Conservation (phyloP, 2,329 filamentous ascomycete genomes). For the Alternaria arborescens region DNA sequence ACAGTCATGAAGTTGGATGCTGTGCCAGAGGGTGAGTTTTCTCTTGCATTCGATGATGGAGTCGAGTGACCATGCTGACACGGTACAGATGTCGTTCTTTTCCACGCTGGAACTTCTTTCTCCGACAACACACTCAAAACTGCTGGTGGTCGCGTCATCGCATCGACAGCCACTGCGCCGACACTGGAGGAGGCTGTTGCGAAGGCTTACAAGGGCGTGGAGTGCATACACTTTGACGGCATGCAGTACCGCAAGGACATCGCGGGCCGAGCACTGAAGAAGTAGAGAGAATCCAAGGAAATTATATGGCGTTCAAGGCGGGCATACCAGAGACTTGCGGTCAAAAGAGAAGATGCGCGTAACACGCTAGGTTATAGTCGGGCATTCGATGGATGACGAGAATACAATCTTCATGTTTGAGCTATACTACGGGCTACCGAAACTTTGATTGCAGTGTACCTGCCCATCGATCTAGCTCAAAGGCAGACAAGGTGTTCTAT, state of each 20-base stretch:
- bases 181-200: conserved; percentile 83
- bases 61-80: conserved; percentile 23
- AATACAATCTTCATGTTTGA: no score
- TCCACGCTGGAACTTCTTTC: conserved; percentile 87
- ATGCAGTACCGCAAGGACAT: conserved; percentile 97
- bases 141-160: conserved; percentile 89
- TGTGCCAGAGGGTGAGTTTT: conserved; percentile 56
- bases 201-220: conserved; percentile 85
- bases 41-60: conserved; percentile 53
- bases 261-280: conserved; percentile 63
- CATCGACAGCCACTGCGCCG: conserved; percentile 80
- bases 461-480: no score
- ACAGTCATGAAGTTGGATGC: conserved; percentile 66
- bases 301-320: conserved; percentile 3
- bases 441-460: no score
- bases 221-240: conserved; percentile 80
- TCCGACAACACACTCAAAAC: conserved; percentile 72
- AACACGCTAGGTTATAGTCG: neutral
- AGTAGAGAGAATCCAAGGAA: conserved; percentile 19
- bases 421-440: no score
- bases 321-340: conserved; percentile 4
- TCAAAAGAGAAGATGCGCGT: neutral
- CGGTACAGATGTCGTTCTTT: conserved; percentile 70
- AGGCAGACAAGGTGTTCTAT: neutral
- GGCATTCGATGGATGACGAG: neutral